These are phyloP conservation scores for Pseudogymnoascus verrucosus DNA, from an alignment of 2,329 filamentous ascomycete species.

Conservation along the genomic window DNA sequence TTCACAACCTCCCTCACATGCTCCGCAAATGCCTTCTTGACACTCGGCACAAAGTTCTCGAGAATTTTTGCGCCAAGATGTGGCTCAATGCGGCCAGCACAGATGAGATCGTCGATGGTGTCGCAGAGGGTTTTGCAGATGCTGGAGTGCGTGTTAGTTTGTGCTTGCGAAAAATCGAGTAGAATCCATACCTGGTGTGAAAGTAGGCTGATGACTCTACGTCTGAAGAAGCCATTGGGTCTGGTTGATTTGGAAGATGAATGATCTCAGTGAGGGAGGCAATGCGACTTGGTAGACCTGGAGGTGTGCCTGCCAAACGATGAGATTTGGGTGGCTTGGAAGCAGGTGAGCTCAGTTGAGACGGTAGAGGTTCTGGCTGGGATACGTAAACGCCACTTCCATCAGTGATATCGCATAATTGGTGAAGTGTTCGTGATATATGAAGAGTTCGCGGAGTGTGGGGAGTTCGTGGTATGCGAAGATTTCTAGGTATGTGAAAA, in stretches of 20 bases:
- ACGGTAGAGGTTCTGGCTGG: neutral
- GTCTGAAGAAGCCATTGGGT: neutral
- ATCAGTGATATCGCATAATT: neutral
- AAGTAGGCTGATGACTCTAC: neutral
- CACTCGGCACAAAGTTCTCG: neutral
- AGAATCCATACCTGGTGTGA: neutral
- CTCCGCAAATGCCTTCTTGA: neutral
- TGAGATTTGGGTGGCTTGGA: neutral
- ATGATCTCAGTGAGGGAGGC: neutral
- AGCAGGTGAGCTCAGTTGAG: neutral
- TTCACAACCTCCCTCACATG: neutral
- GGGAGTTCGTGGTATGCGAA: neutral
- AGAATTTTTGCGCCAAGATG: slow-evolving; percentile 13
- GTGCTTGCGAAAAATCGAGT: neutral
- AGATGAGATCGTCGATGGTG: slow-evolving; percentile 16
- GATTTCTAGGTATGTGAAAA: neutral
- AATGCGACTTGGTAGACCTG: neutral
- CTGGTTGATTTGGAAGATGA: neutral
- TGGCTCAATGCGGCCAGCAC: slow-evolving; percentile 16
- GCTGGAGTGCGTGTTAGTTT: slow-evolving; percentile 10
- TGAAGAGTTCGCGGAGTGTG: neutral
- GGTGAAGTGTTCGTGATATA: neutral
- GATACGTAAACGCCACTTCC: neutral
- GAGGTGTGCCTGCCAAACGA: neutral
- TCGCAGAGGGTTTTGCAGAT: slow-evolving; percentile 12